Conservation (phyloP, 1,284 basidiomycete genomes). For the Somion occarium region DNA sequence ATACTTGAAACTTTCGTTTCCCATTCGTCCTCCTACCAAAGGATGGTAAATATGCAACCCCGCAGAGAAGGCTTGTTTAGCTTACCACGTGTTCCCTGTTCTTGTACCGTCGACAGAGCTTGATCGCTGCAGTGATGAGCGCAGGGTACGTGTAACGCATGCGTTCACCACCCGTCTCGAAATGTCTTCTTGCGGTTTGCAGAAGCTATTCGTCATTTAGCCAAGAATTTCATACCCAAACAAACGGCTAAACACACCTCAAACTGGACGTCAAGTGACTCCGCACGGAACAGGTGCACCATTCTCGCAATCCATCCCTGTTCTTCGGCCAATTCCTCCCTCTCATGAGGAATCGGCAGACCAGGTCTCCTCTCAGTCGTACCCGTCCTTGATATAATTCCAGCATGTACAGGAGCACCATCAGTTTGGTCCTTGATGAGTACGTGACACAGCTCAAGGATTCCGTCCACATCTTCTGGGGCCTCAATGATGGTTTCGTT, state of each 20-base stretch:
- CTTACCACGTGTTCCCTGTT: slow-evolving; percentile 61
- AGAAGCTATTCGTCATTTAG: slow-evolving; percentile 77
- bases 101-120: slow-evolving; percentile 87
- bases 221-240: too few relatives aligned
- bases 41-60: too few relatives aligned
- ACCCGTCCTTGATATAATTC: slow-evolving; percentile 28
- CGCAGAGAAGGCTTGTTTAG: too few relatives aligned
- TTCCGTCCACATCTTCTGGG: slow-evolving; percentile 87
- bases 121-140: slow-evolving; percentile 86
- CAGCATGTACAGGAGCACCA: slow-evolving; percentile 27
- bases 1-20: slow-evolving; percentile 75
- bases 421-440: slow-evolving; percentile 88
- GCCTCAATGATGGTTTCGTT: slow-evolving; percentile 91
- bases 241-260: slow-evolving; percentile 55
- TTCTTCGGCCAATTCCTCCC: slow-evolving; percentile 91
- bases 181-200: slow-evolving; percentile 84
- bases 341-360: slow-evolving; percentile 52
- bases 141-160: slow-evolving; percentile 95
- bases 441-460: slow-evolving; percentile 87
- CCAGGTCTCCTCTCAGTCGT: slow-evolving; percentile 51
- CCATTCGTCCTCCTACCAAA: slow-evolving; percentile 73
- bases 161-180: slow-evolving; percentile 86
- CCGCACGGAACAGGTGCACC: slow-evolving; percentile 88
- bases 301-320: slow-evolving; percentile 96
- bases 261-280: slow-evolving; percentile 81